Percentiles rank a stretch among this genome's conserved stretches.
These are phyloP conservation scores for Pseudozyma tsukubaensis DNA, from an alignment of 1,284 basidiomycete species.

Conservation along the genomic window DNA sequence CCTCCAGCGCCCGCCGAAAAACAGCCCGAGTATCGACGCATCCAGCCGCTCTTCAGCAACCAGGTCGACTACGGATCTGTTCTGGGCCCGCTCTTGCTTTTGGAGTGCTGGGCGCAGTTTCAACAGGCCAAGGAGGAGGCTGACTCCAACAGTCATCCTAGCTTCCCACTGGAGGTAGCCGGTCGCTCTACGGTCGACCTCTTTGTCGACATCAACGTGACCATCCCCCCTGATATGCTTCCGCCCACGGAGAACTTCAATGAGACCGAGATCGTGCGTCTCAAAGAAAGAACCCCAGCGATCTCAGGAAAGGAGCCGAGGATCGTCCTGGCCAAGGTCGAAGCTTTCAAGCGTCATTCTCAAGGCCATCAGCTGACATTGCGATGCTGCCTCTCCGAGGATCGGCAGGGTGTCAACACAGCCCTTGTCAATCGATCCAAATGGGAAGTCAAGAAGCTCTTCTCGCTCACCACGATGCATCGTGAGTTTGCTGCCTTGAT, in stretches of 20 bases:
- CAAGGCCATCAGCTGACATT: slow-evolving; percentile 72
- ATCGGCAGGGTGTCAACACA: slow-evolving; percentile 67
- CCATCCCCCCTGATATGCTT: slow-evolving; percentile 34
- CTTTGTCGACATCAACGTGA: slow-evolving; percentile 55
- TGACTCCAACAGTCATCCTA: slow-evolving; percentile 61
- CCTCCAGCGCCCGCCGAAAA: slow-evolving; percentile 72
- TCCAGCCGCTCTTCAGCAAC: slow-evolving; percentile 76
- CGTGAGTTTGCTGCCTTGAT: slow-evolving; percentile 91
- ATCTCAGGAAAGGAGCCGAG: slow-evolving; percentile 74
- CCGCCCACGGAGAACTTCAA: slow-evolving; percentile 30
- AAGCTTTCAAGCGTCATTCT: slow-evolving; percentile 75
- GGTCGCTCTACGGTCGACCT: slow-evolving; percentile 51
- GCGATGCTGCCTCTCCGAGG: slow-evolving; percentile 70
- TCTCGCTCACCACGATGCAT: slow-evolving; percentile 89
- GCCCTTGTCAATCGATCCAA: slow-evolving; percentile 73
- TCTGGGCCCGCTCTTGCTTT: slow-evolving; percentile 87
- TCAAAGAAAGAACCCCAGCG: slow-evolving; percentile 84
- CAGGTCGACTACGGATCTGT: slow-evolving; percentile 79
- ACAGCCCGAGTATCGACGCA: slow-evolving; percentile 31
- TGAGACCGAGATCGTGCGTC: slow-evolving; percentile 75
- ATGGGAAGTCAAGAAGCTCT: slow-evolving; percentile 84
- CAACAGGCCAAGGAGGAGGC: slow-evolving; percentile 78
- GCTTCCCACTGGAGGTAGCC: slow-evolving; percentile 44
- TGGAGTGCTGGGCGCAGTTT: slow-evolving; percentile 94
- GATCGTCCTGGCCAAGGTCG: slow-evolving; percentile 79